Percentiles rank a stretch among this genome's conserved stretches.
Evolutionary conservation across 306 rosid genomes (phyloP).

Genomic region (Sicyos baderoa): DNA sequence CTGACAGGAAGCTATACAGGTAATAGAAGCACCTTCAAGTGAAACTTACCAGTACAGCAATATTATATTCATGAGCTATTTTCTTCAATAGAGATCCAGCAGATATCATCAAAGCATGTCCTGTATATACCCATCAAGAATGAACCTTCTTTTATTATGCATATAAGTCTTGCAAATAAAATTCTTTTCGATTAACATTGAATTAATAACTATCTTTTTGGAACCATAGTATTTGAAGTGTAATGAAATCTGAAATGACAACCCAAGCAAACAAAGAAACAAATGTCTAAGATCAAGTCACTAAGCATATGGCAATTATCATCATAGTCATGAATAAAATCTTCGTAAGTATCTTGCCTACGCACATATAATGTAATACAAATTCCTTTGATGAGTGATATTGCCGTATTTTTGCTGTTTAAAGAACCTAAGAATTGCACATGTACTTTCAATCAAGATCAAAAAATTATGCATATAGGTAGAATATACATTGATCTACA

Average conservation of each 20-base stretch:
- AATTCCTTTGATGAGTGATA: too few species aligned
- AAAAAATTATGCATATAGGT: too few species aligned
- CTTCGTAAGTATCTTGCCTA: too few species aligned
- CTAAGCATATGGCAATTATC: too few species aligned
- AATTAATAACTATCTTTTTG: neutral
- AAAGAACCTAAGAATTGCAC: too few species aligned
- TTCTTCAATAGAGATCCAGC: constrained; percentile 74
- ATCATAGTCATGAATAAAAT: too few species aligned
- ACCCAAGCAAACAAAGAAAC: neutral
- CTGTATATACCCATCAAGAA: constrained; percentile 38
- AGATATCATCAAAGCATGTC: constrained; percentile 77
- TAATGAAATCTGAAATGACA: neutral
- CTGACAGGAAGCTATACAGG: neutral
- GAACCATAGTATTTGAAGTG: neutral
- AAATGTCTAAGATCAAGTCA: neutral
- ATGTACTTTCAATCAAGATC: too few species aligned
- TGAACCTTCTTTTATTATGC: constrained; percentile 18
- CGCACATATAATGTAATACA: too few species aligned
- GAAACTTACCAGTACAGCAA: constrained; percentile 59
- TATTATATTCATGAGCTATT: constrained; percentile 66
- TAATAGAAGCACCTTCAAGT: constrained; percentile 19
- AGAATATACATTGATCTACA: too few species aligned
- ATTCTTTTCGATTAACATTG: neutral
- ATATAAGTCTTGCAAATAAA: neutral
- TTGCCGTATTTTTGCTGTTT: too few species aligned